These are phyloP conservation scores for Chalciporus pseudorubinellus DNA, from an alignment of 768 basidiomycete species.

Conservation along the genomic window DNA sequence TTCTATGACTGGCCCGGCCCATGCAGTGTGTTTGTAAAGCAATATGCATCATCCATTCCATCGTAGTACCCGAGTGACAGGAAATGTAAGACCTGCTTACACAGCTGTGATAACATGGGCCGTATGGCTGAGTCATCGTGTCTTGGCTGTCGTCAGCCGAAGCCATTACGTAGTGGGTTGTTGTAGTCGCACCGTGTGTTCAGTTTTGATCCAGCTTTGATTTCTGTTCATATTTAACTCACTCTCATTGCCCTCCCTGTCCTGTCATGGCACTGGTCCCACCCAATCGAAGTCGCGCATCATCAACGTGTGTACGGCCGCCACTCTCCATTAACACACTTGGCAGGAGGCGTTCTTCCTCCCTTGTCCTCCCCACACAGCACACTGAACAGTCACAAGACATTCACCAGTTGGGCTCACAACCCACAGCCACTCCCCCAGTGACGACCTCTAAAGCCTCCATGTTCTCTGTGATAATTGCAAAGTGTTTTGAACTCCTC, in stretches of 20 bases:
- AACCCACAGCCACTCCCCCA: constrained; percentile 7
- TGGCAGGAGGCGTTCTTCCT: constrained; percentile 53
- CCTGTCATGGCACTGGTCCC: constrained; percentile 32
- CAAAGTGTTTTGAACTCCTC: constrained; percentile 52
- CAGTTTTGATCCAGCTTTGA: neutral
- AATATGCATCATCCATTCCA: neutral
- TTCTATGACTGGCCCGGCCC: neutral
- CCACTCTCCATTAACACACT: constrained; percentile 50
- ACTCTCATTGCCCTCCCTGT: constrained; percentile 13
- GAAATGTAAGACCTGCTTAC: too few relatives aligned
- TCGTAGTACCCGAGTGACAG: too few relatives aligned
- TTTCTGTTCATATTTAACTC: constrained; percentile 4
- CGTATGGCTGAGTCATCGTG: too few relatives aligned
- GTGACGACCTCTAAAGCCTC: constrained; percentile 30
- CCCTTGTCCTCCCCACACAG: constrained; percentile 39
- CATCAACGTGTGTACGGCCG: constrained; percentile 56
- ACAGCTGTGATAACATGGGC: too few relatives aligned
- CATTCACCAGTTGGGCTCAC: neutral
- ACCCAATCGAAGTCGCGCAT: constrained; percentile 51
- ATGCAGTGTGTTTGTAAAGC: neutral
- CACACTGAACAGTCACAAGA: constrained; percentile 12
- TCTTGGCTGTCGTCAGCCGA: too few relatives aligned
- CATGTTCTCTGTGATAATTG: constrained; percentile 51
- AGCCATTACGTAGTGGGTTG: too few relatives aligned
- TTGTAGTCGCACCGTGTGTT: too few relatives aligned